Conservation (phyloP, 352 stramenopile species). For the Peronospora belbahrii region DNA sequence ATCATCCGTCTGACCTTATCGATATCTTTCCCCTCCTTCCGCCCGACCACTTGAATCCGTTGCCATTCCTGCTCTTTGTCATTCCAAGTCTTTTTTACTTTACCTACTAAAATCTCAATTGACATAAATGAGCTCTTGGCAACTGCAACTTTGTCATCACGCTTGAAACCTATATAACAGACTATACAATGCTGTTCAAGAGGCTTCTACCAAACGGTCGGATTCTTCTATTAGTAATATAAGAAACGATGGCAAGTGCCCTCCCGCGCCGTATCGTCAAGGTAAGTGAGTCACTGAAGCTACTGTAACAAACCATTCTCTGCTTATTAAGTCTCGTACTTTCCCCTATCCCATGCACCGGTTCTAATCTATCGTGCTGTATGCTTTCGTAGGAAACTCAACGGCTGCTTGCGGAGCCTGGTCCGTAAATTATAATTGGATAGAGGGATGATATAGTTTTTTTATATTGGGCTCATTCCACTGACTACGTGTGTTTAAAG, state of each 20-base stretch:
- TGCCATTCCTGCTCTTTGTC: no score
- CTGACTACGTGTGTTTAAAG: slow-evolving; percentile 19
- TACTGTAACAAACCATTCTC: neutral
- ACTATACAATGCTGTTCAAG: neutral
- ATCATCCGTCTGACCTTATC: no score
- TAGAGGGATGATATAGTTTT: neutral
- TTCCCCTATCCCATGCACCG: neutral
- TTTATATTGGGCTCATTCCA: neutral
- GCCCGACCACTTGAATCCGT: no score
- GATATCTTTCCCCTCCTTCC: no score
- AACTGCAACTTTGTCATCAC: slow-evolving; percentile 20
- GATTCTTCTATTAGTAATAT: no score
- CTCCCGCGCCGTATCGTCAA: slow-evolving; percentile 74
- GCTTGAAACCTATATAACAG: slow-evolving; percentile 1
- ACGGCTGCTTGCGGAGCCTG: slow-evolving; percentile 90
- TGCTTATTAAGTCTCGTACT: neutral
- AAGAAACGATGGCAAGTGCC: slow-evolving; percentile 42
- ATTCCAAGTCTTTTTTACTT: no score
- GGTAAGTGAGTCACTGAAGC: slow-evolving; percentile 19
- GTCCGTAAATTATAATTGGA: slow-evolving; percentile 19
- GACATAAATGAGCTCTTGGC: no score
- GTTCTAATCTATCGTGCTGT: neutral
- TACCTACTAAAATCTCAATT: no score
- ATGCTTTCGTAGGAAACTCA: slow-evolving; percentile 85
- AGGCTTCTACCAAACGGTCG: no score